These are phyloP conservation scores for Boletus bicolor DNA, from an alignment of 768 basidiomycete species.

Conservation along the genomic window DNA sequence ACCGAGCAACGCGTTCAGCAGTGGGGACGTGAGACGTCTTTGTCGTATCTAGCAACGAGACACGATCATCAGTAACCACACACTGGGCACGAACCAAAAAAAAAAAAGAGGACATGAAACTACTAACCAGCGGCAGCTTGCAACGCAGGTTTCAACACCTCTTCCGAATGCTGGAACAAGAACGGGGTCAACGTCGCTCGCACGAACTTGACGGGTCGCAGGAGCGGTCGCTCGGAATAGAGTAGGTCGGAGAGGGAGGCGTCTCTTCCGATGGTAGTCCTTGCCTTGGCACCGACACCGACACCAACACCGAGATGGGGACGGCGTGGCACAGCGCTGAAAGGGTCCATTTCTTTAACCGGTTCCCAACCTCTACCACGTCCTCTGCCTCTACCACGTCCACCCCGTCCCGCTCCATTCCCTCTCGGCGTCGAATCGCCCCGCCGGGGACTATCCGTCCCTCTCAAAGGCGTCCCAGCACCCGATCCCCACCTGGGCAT, in stretches of 20 bases:
- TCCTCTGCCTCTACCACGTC: conserved; percentile 26
- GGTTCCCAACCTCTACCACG: conserved; percentile 7
- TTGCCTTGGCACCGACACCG: not conserved
- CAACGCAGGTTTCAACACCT: conserved; percentile 52
- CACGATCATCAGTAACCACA: not conserved
- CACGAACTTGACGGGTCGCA: conserved; percentile 71
- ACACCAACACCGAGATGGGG: not conserved
- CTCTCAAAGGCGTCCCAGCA: conserved; percentile 14
- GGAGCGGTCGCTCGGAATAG: conserved; percentile 54
- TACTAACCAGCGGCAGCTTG: conserved; percentile 45
- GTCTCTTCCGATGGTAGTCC: conserved; percentile 23
- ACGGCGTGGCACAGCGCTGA: not conserved
- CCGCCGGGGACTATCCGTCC: conserved; percentile 10
- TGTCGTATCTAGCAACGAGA: conserved; percentile 28
- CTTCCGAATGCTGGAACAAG: conserved; percentile 56
- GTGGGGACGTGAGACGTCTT: conserved; percentile 63
- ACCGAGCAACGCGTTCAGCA: conserved; percentile 58
- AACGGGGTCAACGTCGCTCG: conserved; percentile 49
- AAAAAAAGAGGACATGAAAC: not conserved
- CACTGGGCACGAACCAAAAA: not conserved
- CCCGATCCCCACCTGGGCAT: conserved; percentile 11
- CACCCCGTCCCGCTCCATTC: conserved; percentile 9
- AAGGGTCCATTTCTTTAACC: not conserved
- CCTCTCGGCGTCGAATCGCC: conserved; percentile 13
- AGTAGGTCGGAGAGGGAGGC: conserved; percentile 56